These are phyloP conservation scores for Cadophora sp. DNA, from an alignment of 2,329 filamentous ascomycete species.

Conservation along the genomic window DNA sequence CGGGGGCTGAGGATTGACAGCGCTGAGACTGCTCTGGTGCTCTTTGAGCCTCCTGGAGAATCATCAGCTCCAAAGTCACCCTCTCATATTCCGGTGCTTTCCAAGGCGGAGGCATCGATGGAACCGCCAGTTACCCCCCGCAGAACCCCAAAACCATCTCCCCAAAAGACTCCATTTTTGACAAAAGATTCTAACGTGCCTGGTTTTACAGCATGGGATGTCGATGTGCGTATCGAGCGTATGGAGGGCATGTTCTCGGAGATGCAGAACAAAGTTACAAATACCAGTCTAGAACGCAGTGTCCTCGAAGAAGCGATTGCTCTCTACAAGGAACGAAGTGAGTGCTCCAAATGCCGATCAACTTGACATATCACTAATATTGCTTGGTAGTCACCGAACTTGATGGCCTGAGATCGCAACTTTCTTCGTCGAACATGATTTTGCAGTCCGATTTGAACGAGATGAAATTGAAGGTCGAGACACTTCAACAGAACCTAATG, in stretches of 20 bases:
- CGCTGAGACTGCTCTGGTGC: constrained; percentile 37
- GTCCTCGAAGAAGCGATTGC: constrained; percentile 77
- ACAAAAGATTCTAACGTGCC: constrained; percentile 76
- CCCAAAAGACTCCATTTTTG: constrained; percentile 61
- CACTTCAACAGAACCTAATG: constrained; percentile 50
- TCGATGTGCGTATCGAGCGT: constrained; percentile 75
- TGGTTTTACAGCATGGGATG: constrained; percentile 75
- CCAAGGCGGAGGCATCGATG: constrained; percentile 37
- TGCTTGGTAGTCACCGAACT: constrained; percentile 51
- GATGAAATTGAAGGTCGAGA: constrained; percentile 50
- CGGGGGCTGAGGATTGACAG: constrained; percentile 35
- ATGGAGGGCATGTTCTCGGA: constrained; percentile 77
- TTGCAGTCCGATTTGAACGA: constrained; percentile 74
- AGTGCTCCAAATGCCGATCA: constrained; percentile 33
- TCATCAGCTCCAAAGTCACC: constrained; percentile 43
- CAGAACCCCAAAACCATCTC: constrained; percentile 49
- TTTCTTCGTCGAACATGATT: constrained; percentile 51
- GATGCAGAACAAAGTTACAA: constrained; percentile 75
- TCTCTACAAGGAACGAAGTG: constrained; percentile 68
- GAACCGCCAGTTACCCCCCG: constrained; percentile 44
- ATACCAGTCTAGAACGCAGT: constrained; percentile 70
- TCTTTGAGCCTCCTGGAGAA: constrained; percentile 36
- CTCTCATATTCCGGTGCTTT: constrained; percentile 44
- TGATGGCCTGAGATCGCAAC: constrained; percentile 49
- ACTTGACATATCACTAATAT: constrained; percentile 19